Evolutionary conservation across 129 eudicot genomes (phyloP), one percentile per base, ranked within the genome.

Genomic region (Solidago caesia): DNA sequence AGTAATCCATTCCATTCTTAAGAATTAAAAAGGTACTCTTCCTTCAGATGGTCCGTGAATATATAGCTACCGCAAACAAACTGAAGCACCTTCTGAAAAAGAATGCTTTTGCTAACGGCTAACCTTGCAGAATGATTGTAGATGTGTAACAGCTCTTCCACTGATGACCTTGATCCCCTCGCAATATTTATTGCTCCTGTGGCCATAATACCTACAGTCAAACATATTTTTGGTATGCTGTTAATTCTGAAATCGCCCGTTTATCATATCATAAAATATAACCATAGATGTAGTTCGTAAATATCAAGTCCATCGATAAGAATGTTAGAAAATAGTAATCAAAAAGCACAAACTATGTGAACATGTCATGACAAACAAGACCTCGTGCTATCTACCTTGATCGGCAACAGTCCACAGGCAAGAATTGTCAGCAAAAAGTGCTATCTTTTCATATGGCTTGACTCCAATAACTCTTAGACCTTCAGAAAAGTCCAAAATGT

Each of bases 51-150:
- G n/a, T 6, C 12, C 15, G 44, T 64, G 46, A 67, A 29, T 39
- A 14, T 51, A 72, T 3, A 33, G 39, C 3, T 33, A 33, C 39
- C 3, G 39, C 39, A 33, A 33, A 33, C 39, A 33, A 33, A 43
- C 57, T 61, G 55, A 63, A 64, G 44, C 15, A 39, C 5, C 39
- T 33, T 33, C 39, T 1, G 39, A 33, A 33, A 33, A 33, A 33
- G 39, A 77, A 59, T 44, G 44, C 13, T 15, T 75, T 55, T 25
- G 57, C 82, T 79, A 71, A 92, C 96, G 39, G 2, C 39, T 33
- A 5, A 92, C 98, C 98, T 92, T 67, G 89, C 95, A 75, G 98
- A 92, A 84, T 92, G 98, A 70, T 78, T 87, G 85, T 92, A 92
- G 76, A 92, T 89, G 26, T 84, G 90, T 79, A 92, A 83, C 47